These are phyloP conservation scores for Dendrocalamus sinicus DNA, from an alignment of 176 grass and related monocot species.

Conservation along the genomic window DNA sequence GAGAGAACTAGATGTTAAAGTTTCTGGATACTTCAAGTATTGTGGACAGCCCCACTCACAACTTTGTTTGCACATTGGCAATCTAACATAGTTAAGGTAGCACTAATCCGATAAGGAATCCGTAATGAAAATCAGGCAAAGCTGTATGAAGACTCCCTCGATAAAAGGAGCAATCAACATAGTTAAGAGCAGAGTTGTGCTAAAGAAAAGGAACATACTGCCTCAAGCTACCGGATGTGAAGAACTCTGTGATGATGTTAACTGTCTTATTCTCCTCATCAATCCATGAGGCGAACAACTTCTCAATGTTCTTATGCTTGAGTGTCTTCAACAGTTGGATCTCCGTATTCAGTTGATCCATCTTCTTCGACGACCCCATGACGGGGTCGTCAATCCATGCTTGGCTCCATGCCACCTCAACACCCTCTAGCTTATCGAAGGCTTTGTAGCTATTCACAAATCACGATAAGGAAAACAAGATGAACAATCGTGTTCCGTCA, in stretches of 20 bases:
- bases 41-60: background rate
- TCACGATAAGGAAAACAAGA: constrained; percentile 38
- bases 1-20: background rate
- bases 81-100: background rate
- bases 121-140: background rate
- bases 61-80: background rate
- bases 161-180: background rate
- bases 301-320: constrained; percentile 55
- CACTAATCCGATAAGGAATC: background rate
- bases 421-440: constrained; percentile 63
- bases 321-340: constrained; percentile 45
- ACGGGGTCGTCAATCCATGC: constrained; percentile 48
- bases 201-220: constrained; percentile 42
- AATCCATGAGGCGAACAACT: constrained; percentile 55
- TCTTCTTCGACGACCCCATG: constrained; percentile 46
- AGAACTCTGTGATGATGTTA: constrained; percentile 67
- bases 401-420: constrained; percentile 66
- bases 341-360: constrained; percentile 53
- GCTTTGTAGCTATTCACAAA: constrained; percentile 57
- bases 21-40: background rate
- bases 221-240: constrained; percentile 62
- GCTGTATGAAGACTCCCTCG: background rate
- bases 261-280: constrained; percentile 50
- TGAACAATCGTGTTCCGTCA: background rate
- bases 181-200: background rate